A percentile compares a stretch with the other conserved stretches of the same genome.
phyloP scores from a whole-genome alignment of 192 early-diverging fungal species.

The Chytriomyces hyalinus region DNA sequence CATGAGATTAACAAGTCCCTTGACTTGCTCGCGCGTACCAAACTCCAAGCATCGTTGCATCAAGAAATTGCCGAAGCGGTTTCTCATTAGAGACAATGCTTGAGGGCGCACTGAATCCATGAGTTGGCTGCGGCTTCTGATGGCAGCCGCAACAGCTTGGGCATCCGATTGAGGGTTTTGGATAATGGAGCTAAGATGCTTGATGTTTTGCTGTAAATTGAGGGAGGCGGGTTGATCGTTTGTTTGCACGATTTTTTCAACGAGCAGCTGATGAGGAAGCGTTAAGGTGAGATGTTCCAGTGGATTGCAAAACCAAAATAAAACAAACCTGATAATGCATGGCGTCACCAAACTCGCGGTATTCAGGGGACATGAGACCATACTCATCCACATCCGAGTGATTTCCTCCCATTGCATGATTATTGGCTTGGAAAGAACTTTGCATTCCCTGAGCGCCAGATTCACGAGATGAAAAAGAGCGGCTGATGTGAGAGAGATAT shows the following conservation, averaged over 20 bases:
- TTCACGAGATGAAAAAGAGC: conserved; percentile 1
- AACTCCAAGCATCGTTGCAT: conserved; percentile 74
- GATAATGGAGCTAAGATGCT: conserved; percentile 56
- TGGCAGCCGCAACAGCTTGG: conserved; percentile 4
- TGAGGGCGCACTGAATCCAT: conserved; percentile 66
- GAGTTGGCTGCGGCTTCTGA: conserved; percentile 52
- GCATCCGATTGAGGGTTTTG: conserved; percentile 8
- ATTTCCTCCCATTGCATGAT: background rate
- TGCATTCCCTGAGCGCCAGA: background rate
- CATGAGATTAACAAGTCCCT: conserved; percentile 63
- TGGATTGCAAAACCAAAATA: background rate
- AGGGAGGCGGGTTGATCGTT: conserved; percentile 79
- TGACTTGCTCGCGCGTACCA: conserved; percentile 64
- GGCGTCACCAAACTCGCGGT: conserved; percentile 33
- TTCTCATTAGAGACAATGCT: conserved; percentile 67
- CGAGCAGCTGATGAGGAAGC: conserved; percentile 52
- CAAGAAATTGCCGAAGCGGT: conserved; percentile 80
- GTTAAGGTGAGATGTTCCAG: background rate
- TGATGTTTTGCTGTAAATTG: conserved; percentile 73
- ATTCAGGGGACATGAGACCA: conserved; percentile 26
- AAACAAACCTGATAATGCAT: conserved; percentile 23
- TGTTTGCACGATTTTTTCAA: conserved; percentile 71
- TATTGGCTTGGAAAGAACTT: background rate
- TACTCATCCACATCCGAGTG: conserved; percentile 1
- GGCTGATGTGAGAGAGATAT: background rate